Conservation (phyloP, 73 alveolate species). For the Symbiodinium pilosum region DNA sequence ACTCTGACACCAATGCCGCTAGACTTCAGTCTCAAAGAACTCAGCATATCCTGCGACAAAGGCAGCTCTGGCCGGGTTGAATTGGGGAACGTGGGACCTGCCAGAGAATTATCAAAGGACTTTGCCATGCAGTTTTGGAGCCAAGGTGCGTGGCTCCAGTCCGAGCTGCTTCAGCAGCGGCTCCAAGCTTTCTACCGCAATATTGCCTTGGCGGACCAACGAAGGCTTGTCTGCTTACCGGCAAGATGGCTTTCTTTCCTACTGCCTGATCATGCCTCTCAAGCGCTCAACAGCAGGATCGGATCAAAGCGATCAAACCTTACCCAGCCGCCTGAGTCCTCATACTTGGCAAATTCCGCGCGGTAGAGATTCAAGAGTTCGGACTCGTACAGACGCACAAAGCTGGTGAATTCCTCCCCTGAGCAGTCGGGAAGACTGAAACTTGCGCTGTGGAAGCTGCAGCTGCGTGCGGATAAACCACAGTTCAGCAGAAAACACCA, state of each 20-base stretch:
- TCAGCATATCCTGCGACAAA: too few species aligned
- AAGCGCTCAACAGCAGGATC: background rate
- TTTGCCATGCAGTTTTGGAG: background rate
- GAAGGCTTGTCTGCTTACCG: too few species aligned
- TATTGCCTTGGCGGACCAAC: too few species aligned
- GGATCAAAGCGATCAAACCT: background rate
- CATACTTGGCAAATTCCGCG: constrained; percentile 54
- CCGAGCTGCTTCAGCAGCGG: constrained; percentile 33
- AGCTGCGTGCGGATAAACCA: background rate
- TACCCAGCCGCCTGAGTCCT: background rate
- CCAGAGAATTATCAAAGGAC: too few species aligned
- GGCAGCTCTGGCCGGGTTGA: background rate
- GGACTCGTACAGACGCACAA: constrained; percentile 74
- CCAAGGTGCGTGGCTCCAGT: constrained; percentile 51
- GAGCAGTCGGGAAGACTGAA: background rate
- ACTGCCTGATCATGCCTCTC: too few species aligned
- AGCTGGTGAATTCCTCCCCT: constrained; percentile 73
- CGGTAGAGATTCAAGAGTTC: constrained; percentile 49
- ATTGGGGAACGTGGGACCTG: background rate
- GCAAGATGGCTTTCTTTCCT: too few species aligned
- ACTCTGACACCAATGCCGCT: too few species aligned
- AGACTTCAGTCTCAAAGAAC: too few species aligned
- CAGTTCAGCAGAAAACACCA: background rate
- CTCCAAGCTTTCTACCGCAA: constrained; percentile 32
- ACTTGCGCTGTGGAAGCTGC: background rate